Evolutionary conservation across 176 grass and related monocot species (phyloP), one percentile per base, ranked within the genome.

Genomic region (Tillandsia leiboldiana): DNA sequence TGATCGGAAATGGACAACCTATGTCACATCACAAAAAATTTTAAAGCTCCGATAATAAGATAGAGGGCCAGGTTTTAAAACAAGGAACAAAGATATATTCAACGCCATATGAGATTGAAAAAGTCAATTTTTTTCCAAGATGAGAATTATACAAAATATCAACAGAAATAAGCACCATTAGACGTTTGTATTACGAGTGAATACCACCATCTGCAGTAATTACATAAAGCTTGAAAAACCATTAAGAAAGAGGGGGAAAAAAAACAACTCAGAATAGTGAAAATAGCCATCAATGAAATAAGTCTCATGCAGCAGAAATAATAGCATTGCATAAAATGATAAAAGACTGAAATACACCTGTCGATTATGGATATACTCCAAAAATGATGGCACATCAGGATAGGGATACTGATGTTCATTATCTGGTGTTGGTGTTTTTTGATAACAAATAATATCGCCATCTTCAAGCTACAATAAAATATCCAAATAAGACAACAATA

Each of bases 1-100:
- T 65, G 75, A 75, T 62, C 89, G 81, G 67, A 91, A 91, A 66
- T 63, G 79, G 42, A 91, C 89, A 80, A 80, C 70, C 89, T 91
- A 73, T 63, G 50, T 65, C n/a, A 66, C 3, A 48, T 48, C 50
- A 68, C 20, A 13, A 11, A 75, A 8, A 71, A 24, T 11, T 20
- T 51, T 11, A 73, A 22, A 47, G 22, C 26, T 73, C 71, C 6
- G 51, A 26, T 20, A 42, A 42, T 7, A 42, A 42, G 33, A 42
- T 42, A 51, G 57, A 67, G 6, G 3, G 48, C n/a, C 57, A 42
- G 33, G 4, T 42, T 42, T 42, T 42, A 42, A 42, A 42, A 42
- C 33, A 42, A 42, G 33, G 33, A 42, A 42, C 33, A 42, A 42
- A 8, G 33, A 6, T 42, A 42, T 4, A 7, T 42, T 7, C 33